Evolutionary conservation across 2,329 filamentous ascomycete species (phyloP), one percentile per base, ranked within the genome.

Genomic region (Cordyceps javanica): DNA sequence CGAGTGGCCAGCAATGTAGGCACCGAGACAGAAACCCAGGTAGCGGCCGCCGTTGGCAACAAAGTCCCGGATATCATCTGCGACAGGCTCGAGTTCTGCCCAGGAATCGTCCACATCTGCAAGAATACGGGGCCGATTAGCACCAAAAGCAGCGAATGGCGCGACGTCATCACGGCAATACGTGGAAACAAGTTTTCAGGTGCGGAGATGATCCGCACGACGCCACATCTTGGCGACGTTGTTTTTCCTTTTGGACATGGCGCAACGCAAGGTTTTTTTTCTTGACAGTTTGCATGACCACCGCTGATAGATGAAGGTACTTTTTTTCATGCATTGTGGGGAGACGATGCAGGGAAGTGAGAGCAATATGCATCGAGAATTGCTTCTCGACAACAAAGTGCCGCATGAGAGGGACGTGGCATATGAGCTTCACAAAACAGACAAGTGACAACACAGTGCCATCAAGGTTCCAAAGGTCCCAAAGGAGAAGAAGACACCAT

Each of bases 21-120:
- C 64, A 6, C 66, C 66, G 21, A 68, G 63, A 32, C 66, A 68
- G 50, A 68, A 65, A 32, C 65, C 66, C 9, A 68, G 44, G 46
- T 66, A 68, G 13, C 59, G 60, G 9, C 66, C 65, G 11, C 66
- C 64, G 14, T 52, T 56, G 7, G 60, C 32, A 19, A 68, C 60
- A 57, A 64, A 68, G 19, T 62, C 32, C 14, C 56, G 53, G 6
- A 68, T 57, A 3, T 54, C 21, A 2, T 51, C 16, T 5, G 59
- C 57, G 38, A 60, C 58, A 1, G 51, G 28, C 45, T 63, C 51
- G 11, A 66, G 28, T 14, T 60, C 53, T 7, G 41, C 11, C 59
- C 61, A 67, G 2, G 62, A 58, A 5, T 57, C 36, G 13, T 60
- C 50, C 3, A 67, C 57, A 42, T 66, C 66, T 65, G 57, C 26